Percentiles rank a stretch among this genome's conserved stretches.
Evolutionary conservation across 176 grass and related monocot species (phyloP).

Genomic region (Carex littledalei): DNA sequence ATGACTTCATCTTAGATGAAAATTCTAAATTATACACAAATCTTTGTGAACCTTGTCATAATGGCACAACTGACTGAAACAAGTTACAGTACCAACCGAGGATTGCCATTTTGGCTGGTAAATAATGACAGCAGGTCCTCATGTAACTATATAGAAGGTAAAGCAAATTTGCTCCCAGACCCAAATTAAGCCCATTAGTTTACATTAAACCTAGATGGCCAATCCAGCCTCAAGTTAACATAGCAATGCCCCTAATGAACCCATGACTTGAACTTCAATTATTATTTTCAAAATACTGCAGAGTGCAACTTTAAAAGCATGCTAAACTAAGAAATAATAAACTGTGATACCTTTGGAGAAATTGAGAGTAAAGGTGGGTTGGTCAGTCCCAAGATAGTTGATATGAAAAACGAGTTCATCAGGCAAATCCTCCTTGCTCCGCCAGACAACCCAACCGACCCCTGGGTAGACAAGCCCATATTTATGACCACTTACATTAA

Average conservation of each 20-base stretch:
- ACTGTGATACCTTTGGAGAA: constrained; percentile 63
- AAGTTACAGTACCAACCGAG: not conserved
- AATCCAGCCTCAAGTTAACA: not conserved
- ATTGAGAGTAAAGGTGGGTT: constrained; percentile 82
- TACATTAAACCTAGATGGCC: not conserved
- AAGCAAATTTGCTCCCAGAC: not conserved
- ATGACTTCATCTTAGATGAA: not conserved
- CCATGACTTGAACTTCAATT: not conserved
- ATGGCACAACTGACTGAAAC: not conserved
- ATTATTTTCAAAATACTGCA: not conserved
- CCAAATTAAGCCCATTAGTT: not conserved
- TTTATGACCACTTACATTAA: constrained; percentile 80
- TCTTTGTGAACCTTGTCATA: not conserved
- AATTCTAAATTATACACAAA: not conserved
- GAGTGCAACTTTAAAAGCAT: not conserved
- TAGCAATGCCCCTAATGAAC: not conserved
- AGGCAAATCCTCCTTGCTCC: constrained; percentile 68
- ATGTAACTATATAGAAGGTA: not conserved
- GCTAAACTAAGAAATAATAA: not conserved
- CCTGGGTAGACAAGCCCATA: constrained; percentile 80
- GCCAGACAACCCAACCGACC: constrained; percentile 75
- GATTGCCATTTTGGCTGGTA: not conserved
- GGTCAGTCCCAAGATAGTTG: constrained; percentile 73
- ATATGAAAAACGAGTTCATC: constrained; percentile 88
- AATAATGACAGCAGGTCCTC: not conserved